Percentiles rank a stretch among this genome's conserved stretches.
Evolutionary conservation across 164 flowering plant genomes (phyloP).

Genomic region (Euptelea pleiosperma): DNA sequence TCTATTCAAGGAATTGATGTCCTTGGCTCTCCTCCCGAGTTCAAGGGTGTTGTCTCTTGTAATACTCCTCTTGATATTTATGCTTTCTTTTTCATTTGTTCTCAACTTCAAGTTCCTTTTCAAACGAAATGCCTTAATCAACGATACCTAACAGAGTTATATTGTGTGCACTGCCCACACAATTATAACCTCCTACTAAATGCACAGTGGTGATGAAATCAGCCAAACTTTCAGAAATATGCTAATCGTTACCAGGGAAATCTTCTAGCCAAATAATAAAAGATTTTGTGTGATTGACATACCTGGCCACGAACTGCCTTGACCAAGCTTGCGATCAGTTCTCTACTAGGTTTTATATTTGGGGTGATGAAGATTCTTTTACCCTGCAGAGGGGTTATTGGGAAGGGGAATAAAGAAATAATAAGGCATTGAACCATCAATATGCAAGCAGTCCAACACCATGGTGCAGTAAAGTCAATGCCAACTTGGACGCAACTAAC

Average conservation of each 20-base stretch:
- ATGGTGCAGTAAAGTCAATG: not conserved
- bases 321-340: conserved; percentile 60
- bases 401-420: not conserved
- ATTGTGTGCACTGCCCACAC: not conserved
- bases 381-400: no score
- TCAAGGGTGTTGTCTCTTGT: no score
- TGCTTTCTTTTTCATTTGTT: no score
- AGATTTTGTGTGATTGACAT: conserved; percentile 7
- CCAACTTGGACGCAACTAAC: conserved; percentile 1
- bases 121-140: no score
- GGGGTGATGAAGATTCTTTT: conserved; percentile 71
- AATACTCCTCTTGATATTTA: no score
- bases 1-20: no score
- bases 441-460: not conserved
- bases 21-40: no score
- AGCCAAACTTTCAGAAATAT: not conserved
- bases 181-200: not conserved
- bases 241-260: not conserved
- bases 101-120: no score
- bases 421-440: not conserved
- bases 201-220: not conserved
- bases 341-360: conserved; percentile 74
- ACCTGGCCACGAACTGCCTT: conserved; percentile 86
- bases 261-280: not conserved
- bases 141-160: no score